Conservation (phyloP, 257 asterid species). For the Petrea volubilis region DNA sequence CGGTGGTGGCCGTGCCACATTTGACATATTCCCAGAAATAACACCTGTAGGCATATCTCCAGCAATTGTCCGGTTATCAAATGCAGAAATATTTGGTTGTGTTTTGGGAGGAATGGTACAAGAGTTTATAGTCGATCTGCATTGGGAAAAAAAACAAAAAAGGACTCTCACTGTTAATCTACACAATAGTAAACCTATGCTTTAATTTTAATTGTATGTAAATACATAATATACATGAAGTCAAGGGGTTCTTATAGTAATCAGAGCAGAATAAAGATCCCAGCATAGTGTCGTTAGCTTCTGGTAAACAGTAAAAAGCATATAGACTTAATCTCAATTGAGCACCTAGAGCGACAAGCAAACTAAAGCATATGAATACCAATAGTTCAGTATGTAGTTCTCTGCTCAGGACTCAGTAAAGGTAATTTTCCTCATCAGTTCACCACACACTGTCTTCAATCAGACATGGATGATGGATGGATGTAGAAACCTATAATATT, state of each 20-base stretch:
- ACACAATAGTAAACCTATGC: neutral
- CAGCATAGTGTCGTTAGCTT: neutral
- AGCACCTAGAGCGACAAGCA: neutral
- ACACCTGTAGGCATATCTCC: conserved; percentile 47
- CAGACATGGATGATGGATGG: neutral
- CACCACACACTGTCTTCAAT: neutral
- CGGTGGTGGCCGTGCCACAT: conserved; percentile 65
- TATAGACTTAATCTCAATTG: neutral
- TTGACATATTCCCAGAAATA: conserved; percentile 43
- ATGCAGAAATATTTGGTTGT: conserved; percentile 41
- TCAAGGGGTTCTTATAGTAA: neutral
- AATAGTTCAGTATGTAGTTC: neutral
- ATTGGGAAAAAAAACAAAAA: neutral
- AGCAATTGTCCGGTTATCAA: conserved; percentile 43
- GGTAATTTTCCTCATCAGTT: neutral
- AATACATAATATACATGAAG: neutral
- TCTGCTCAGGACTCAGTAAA: neutral
- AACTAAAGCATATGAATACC: neutral
- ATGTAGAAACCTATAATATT: neutral
- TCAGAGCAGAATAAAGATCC: neutral
- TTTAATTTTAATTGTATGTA: neutral
- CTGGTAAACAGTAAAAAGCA: neutral
- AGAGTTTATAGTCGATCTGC: conserved; percentile 83
- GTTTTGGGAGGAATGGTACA: conserved; percentile 62
- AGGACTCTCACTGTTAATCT: neutral